Percentiles rank a stretch among this genome's conserved stretches.
Evolutionary conservation across 2,329 filamentous ascomycete species (phyloP).

Genomic region (Talaromyces sp.): DNA sequence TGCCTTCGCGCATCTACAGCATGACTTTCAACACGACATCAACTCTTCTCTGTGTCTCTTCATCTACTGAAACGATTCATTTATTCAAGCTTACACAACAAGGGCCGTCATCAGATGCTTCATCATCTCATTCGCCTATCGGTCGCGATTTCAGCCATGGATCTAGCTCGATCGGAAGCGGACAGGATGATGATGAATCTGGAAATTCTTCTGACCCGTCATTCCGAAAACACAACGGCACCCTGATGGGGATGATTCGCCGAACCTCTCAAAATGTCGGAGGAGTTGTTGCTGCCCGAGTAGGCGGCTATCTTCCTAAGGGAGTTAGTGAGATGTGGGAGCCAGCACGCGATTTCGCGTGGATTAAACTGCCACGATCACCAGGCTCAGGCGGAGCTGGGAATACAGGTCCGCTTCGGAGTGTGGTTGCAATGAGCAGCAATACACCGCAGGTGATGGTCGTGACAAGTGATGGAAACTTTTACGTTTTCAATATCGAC

Average conservation of each 20-base stretch:
- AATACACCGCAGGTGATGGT: conserved; percentile 97
- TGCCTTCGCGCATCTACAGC: conserved; percentile 93
- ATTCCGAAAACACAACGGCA: conserved; percentile 64
- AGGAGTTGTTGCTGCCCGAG: conserved; percentile 81
- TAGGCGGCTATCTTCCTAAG: conserved; percentile 88
- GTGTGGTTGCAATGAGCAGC: conserved; percentile 96
- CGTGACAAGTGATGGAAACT: conserved; percentile 91
- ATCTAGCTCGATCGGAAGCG: conserved; percentile 30
- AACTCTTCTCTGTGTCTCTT: conserved; percentile 91
- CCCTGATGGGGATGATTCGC: conserved; percentile 87
- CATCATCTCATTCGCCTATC: conserved; percentile 28
- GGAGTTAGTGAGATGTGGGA: conserved; percentile 99
- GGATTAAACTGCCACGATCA: conserved; percentile 76
- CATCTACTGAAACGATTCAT: conserved; percentile 93
- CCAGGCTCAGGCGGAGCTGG: conserved; percentile 52
- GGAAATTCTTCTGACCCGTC: conserved; percentile 38
- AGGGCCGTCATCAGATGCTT: conserved; percentile 33
- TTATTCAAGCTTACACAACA: conserved; percentile 76
- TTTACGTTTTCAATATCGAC: conserved; percentile 94
- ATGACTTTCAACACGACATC: conserved; percentile 98
- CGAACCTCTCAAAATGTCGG: conserved; percentile 93
- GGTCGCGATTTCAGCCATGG: conserved; percentile 30
- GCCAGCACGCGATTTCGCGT: conserved; percentile 90
- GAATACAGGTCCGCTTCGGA: conserved; percentile 66
- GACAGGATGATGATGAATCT: conserved; percentile 36